Base-by-base conservation (phyloP, 768 basidiomycete genomes). In the Tricholomella constricta region DNA sequence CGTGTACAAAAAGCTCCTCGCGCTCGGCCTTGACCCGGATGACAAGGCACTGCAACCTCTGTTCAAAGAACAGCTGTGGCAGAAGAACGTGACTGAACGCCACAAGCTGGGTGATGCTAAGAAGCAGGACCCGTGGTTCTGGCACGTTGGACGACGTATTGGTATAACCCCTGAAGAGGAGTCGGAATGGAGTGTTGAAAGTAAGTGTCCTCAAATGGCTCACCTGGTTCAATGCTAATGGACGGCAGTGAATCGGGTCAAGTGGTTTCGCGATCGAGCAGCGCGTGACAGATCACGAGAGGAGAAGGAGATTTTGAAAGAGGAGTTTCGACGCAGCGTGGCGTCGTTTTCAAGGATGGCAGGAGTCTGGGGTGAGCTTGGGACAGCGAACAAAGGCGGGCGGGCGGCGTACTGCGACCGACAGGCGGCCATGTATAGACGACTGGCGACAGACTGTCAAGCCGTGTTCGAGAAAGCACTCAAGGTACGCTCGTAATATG, bases 211-310 rank as follows among this genome's bases (percentile, higher is more conserved):
- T n/a, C n/a, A n/a, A n/a, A n/a, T 32, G 6, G 32, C 15, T 32
- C 6, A 4, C 41, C 41, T 8, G 3, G 8, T 17, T 9, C 19
- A 4, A 22, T 12, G 41, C 10, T 42, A 5, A 42, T 42, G 17
- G 6, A 34, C 25, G 23, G 9, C 45, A 66, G 63, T 63, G 56
- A 57, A 53, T 37, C 54, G 58, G 17, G 69, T 64, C 4, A 64
- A 66, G 34, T 70, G 63, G 61, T 70, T 67, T 45, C 56, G 61
- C 23, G 64, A 66, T 20, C 59, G 57, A 9, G 65, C 67, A 5
- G 50, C 55, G 4, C 55, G 59, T 17, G 57, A 69, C 29, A 58
- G 65, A 12, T 54, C 56, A 22, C 42, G 42, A 40, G 69, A 70
- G 55, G 65, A 67, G 49, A 62, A 59, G 32, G 67, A 69, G 36